Evolutionary conservation across 73 alveolate genomes (phyloP), one percentile per base, ranked within the genome.

Genomic region (Uronychia setigera): DNA sequence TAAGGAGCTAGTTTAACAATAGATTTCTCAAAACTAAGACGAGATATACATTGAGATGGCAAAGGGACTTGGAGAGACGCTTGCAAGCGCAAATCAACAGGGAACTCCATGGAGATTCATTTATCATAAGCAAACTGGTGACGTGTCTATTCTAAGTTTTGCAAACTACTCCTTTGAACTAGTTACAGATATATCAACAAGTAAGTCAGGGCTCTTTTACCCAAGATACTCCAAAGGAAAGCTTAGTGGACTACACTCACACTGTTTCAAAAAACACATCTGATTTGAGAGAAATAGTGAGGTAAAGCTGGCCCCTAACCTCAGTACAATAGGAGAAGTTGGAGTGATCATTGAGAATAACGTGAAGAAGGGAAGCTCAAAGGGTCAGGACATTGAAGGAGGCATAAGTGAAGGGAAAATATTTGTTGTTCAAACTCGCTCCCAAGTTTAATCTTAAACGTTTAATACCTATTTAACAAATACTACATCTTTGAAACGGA

Each of bases 61-160:
- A 31, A 86, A 88, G 30, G 99, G 99, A 33, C 78, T 96, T 34
- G 99, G 99, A 25, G 99, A 96, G 85, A 96, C 99, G n/a, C 93
- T 96, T 74, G 99, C 99, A 0, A 91, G 94, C 60, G 97, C 98
- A 57, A 91, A 92, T 80, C 95, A 93, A 83, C 87, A 88, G 30
- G 99, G 99, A 27, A 93, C 97, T 27, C 99, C 99, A 1, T 96
- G 90, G 80, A 92, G 98, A 60, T 35, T 96, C 81, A 86, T 87
- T 31, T 92, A 82, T 85, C 88, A 94, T 79, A 94, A 92, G 87
- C 75, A 34, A 57, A 60, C 87, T 27, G 76, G 60, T 9, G 92
- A 84, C 58, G 90, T 32, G 58, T 35, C 58, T 0, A 80, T 92
- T 19, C 77, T 81, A 26, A 58, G 91, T 74, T 89, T 88, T 81